Evolutionary conservation across 306 rosid genomes (phyloP).

Genomic region (Senna tora): DNA sequence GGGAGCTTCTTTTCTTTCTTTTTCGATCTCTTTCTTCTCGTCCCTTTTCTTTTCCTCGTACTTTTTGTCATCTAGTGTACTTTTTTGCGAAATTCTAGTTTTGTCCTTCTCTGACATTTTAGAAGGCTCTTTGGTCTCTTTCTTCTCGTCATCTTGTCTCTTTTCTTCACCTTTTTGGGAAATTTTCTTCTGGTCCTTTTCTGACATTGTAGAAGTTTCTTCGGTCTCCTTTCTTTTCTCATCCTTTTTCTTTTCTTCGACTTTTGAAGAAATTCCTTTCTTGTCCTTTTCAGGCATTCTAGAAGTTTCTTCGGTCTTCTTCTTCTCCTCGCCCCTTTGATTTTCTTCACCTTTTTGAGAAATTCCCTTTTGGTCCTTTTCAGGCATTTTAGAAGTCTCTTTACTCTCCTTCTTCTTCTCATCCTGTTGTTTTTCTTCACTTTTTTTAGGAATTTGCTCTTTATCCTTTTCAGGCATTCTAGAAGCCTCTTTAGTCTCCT

Average conservation of each 20-base stretch:
- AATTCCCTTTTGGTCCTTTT: background rate
- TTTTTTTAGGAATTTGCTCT: background rate
- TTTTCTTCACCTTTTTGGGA: background rate
- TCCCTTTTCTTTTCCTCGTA: conserved; percentile 24
- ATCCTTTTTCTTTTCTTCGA: no score
- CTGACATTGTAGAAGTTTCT: no score
- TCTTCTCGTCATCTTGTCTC: background rate
- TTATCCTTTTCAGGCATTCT: no score
- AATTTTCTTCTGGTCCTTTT: background rate
- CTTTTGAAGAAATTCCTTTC: background rate
- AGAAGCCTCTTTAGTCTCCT: no score
- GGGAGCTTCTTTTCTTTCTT: conserved; percentile 26
- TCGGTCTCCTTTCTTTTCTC: no score
- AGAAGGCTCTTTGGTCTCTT: no score
- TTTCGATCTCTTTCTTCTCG: conserved; percentile 23
- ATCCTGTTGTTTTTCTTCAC: no score
- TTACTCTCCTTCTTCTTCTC: no score
- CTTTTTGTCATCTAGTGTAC: background rate
- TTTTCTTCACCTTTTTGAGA: background rate
- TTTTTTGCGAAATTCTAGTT: background rate
- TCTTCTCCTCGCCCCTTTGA: background rate
- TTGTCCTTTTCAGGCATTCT: no score
- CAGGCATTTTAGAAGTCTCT: no score
- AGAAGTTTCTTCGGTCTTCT: no score
- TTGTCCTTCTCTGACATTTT: no score